Base-by-base conservation (phyloP, 768 basidiomycete genomes). In the Holtermanniella nyarrowii region DNA sequence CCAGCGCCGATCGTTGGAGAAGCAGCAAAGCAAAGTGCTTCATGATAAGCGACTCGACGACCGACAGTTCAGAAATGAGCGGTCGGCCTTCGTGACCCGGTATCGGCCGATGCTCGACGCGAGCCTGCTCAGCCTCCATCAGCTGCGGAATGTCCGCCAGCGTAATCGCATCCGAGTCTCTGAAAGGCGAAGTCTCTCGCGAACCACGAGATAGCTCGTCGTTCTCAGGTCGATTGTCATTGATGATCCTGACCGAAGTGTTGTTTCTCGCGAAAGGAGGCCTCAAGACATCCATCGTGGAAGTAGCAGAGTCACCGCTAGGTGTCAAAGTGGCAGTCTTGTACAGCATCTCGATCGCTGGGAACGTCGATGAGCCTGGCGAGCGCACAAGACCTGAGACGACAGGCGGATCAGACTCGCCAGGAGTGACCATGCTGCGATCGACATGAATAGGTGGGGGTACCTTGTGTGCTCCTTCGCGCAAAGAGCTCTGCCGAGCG, bases 111-210 rank as follows among this genome's bases (percentile, higher is more conserved):
- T 83, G 85, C 62, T 89, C 85, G 67, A 88, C 84, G 45, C 86
- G 78, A 18, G 87, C 88, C 68, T 93, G 87, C 13, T 88, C 90
- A 3, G 83, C 88, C 68, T 90, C 86, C 71, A 95, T 84, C 11
- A 95, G 73, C 63, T 89, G 85, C 5, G 91, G 89, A 47, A 97
- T 87, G 71, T 97, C 95, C 7, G 88, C 88, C 13, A 97, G 78
- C 0, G 90, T 93, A 61, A 97, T 82, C 3, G 84, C 84, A 51
- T 91, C 87, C 50, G 89, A 88, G 22, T 77, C 76, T 42, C 60
- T 53, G 27, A 54, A 51, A 11, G 57, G 53, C 23, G 57, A 44
- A 21, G 41, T 20, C 5, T 54, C 52, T 3, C 41, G 42, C 4
- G 48, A 47, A 2, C 54, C 58, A 12, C 46, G 47, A 24, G 37